These are phyloP conservation scores for Parathielavia hyrcaniae DNA, from an alignment of 495 filamentous ascomycete genomes.

Conservation along the genomic window DNA sequence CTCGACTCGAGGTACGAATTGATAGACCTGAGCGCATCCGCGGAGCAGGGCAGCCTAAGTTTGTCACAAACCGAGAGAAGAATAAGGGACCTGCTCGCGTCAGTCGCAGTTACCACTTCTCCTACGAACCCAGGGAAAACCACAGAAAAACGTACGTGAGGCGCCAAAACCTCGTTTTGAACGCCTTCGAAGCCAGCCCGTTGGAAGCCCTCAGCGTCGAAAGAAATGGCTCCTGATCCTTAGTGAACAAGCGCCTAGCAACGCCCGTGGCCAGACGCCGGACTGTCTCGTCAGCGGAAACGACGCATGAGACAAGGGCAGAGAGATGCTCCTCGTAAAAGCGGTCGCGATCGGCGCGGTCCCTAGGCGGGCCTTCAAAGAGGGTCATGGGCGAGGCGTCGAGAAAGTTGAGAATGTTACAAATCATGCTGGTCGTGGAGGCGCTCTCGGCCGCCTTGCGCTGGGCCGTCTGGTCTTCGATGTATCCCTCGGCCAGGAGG, in stretches of 20 bases:
- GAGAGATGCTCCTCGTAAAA: slow-evolving; percentile 48
- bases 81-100: slow-evolving; percentile 41
- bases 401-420: slow-evolving; percentile 49
- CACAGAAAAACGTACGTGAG: slow-evolving; percentile 43
- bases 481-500: slow-evolving; percentile 39
- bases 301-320: slow-evolving; percentile 47
- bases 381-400: slow-evolving; percentile 47
- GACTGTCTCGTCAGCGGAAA: slow-evolving; percentile 46
- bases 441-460: slow-evolving; percentile 37
- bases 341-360: slow-evolving; percentile 32
- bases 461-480: slow-evolving; percentile 36
- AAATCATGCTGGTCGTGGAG: slow-evolving; percentile 39
- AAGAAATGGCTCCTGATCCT: slow-evolving; percentile 34
- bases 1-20: slow-evolving; percentile 49
- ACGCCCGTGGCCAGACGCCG: slow-evolving; percentile 42
- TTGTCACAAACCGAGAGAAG: slow-evolving; percentile 47
- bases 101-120: slow-evolving; percentile 13
- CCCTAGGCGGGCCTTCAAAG: slow-evolving; percentile 40
- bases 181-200: slow-evolving; percentile 35
- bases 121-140: neutral
- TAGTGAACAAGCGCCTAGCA: slow-evolving; percentile 43
- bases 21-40: slow-evolving; percentile 42
- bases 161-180: slow-evolving; percentile 47
- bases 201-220: slow-evolving; percentile 36
- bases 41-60: slow-evolving; percentile 36